Evolutionary conservation across 768 basidiomycete species (phyloP), one percentile per base, ranked within the genome.

Genomic region (Dendrothele bispora): DNA sequence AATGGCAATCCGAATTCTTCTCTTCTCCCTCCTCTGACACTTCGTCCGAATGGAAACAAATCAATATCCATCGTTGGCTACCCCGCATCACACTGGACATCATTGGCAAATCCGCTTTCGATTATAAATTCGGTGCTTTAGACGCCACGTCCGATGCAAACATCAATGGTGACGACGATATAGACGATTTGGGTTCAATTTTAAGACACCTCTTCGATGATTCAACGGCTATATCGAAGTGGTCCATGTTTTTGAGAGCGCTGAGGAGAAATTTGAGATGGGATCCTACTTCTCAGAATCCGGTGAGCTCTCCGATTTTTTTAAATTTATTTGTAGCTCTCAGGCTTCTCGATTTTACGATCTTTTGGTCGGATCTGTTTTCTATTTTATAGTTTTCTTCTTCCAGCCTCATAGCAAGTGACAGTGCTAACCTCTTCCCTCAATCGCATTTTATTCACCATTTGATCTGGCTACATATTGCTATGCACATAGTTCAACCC

Each of bases 71-170:
- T 65, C 24, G 49, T 67, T 60, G 61, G 56, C 48, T 69, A 5
- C 57, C 60, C n/a, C 57, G 63, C 10, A 61, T 66, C 1, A 69
- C 69, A 1, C 49, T 70, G 21, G 69, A 70, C 46, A 65, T 63
- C 21, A 66, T 68, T 26, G 68, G 68, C n/a, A n/a, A n/a, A n/a
- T n/a, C n/a, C n/a, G n/a, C n/a, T n/a, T n/a, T n/a, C n/a, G n/a
- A n/a, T n/a, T n/a, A n/a, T n/a, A n/a, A n/a, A n/a, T n/a, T n/a
- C n/a, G n/a, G n/a, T n/a, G n/a, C n/a, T n/a, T n/a, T n/a, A n/a
- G n/a, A n/a, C n/a, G n/a, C n/a, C n/a, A n/a, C n/a, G n/a, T n/a
- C n/a, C n/a, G n/a, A n/a, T n/a, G n/a, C n/a, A n/a, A n/a, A n/a
- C n/a, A n/a, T n/a, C n/a, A n/a, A n/a, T n/a, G n/a, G n/a, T n/a